A percentile compares a stretch with the other conserved stretches of the same genome.
phyloP scores from a whole-genome alignment of 2,329 filamentous ascomycete species.

The Xylaria sp. region DNA sequence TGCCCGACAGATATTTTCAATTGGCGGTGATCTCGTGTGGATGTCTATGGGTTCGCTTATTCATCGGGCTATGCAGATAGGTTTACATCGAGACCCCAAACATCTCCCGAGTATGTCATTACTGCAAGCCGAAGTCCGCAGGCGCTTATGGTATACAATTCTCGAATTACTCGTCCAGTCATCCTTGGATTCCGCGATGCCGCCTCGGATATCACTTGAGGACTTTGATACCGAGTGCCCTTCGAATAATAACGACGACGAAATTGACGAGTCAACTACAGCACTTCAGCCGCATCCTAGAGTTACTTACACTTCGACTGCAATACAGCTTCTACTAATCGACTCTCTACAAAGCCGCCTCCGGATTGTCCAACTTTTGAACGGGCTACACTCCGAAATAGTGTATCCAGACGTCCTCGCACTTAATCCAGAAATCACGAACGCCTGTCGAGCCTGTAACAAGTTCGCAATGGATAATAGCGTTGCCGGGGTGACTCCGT shows the following conservation, averaged over 20 bases:
- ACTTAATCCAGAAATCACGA: constrained; percentile 51
- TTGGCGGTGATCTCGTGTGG: constrained; percentile 57
- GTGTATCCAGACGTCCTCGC: constrained; percentile 52
- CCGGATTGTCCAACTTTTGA: constrained; percentile 51
- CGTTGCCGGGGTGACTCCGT: constrained; percentile 46
- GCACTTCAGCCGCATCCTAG: constrained; percentile 42
- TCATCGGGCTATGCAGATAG: constrained; percentile 58
- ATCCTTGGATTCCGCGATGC: constrained; percentile 55
- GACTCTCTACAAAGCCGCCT: constrained; percentile 53
- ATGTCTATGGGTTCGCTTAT: constrained; percentile 56
- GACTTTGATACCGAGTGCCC: constrained; percentile 57
- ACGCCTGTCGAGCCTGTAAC: constrained; percentile 42
- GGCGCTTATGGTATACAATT: constrained; percentile 58
- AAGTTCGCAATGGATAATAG: constrained; percentile 41
- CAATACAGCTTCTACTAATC: constrained; percentile 53
- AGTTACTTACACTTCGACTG: constrained; percentile 49
- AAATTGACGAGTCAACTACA: constrained; percentile 44
- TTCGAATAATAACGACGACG: constrained; percentile 52
- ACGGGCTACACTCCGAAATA: constrained; percentile 49
- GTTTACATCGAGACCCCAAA: constrained; percentile 57
- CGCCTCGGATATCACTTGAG: constrained; percentile 53
- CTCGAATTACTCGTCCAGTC: constrained; percentile 55
- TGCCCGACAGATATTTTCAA: constrained; percentile 55
- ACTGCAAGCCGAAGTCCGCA: constrained; percentile 54
- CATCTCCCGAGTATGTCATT: constrained; percentile 52